Evolutionary conservation across 2,329 filamentous ascomycete genomes (phyloP), one percentile per base, ranked within the genome.

Genomic region (Aspergillus tubingensis): DNA sequence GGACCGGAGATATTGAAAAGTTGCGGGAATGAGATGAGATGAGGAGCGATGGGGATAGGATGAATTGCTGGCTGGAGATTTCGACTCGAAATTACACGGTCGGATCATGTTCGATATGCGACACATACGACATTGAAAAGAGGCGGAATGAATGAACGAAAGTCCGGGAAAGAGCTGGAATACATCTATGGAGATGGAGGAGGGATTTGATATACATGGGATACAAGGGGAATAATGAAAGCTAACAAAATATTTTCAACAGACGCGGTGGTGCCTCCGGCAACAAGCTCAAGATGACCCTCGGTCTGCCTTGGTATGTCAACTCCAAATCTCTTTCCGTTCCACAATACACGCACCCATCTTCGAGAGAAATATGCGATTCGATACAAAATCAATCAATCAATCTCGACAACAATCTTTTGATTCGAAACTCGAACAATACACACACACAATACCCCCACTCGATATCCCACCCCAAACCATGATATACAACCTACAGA

Each of bases 211-310:
- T 36, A 36, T 36, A 36, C 32, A 36, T 13, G 32, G 11, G 11
- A 36, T 36, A 13, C 11, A 11, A 36, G 32, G 32, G 32, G 5
- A 5, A 27, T 27, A 7, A 1, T 36, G 7, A 25, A 56, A n/a
- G 63, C 69, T 73, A 65, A 70, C 65, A 15, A 53, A 55, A 62
- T 62, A 54, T 54, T 54, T 58, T 58, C 38, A 70, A 72, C 71
- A 86, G 85, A 80, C 83, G 86, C 77, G 85, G 92, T 88, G 91
- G 92, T 87, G 32, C 32, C 32, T 91, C 93, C 79, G 95, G 95
- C 88, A 96, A 96, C 91, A 99, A 99, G 91, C 91, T 98, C 79
- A 98, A 96, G 91, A 99, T 99, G 95, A 97, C 95, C 82, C 92
- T 99, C 84, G 95, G 92, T 97, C 92, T 99, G 78, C 95, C 95